A percentile compares a stretch with the other conserved stretches of the same genome.
These are phyloP conservation scores for Aristolochia contorta DNA, from an alignment of 164 flowering plant genomes.

Conservation along the genomic window DNA sequence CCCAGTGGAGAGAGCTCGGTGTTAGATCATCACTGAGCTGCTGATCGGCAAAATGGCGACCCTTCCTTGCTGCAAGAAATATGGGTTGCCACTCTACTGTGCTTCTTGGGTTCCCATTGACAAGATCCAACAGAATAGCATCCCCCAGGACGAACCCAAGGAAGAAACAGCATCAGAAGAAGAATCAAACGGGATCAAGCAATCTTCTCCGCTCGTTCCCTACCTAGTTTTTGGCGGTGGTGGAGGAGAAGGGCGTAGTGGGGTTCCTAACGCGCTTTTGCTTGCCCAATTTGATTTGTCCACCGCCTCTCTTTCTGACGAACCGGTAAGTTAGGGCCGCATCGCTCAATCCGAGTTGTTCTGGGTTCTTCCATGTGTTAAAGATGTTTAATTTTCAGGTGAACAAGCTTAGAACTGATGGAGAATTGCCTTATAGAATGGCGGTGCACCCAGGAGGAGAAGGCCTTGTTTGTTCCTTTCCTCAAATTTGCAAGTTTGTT, in stretches of 20 bases:
- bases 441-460: constrained; percentile 82
- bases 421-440: constrained; percentile 83
- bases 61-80: constrained; percentile 41
- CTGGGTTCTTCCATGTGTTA: not conserved
- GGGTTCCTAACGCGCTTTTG: constrained; percentile 67
- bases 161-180: constrained; percentile 4
- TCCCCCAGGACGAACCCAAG: not conserved
- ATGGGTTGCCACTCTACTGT: constrained; percentile 29
- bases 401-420: constrained; percentile 37
- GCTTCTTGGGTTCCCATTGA: constrained; percentile 27
- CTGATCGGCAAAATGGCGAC: constrained; percentile 48
- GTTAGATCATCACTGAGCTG: constrained; percentile 10
- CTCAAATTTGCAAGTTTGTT: constrained; percentile 41
- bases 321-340: constrained; percentile 41
- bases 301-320: constrained; percentile 48
- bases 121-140: constrained; percentile 5
- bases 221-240: constrained; percentile 59
- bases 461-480: constrained; percentile 69
- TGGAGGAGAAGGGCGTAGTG: constrained; percentile 86
- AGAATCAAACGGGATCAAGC: constrained; percentile 5
- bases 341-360: not conserved
- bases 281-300: constrained; percentile 46
- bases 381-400: constrained; percentile 29
- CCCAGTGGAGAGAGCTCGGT: too few species aligned
- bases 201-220: constrained; percentile 3